These are phyloP conservation scores for Hanseniaspora clermontiae DNA, from an alignment of 805 yeast species.

Conservation along the genomic window DNA sequence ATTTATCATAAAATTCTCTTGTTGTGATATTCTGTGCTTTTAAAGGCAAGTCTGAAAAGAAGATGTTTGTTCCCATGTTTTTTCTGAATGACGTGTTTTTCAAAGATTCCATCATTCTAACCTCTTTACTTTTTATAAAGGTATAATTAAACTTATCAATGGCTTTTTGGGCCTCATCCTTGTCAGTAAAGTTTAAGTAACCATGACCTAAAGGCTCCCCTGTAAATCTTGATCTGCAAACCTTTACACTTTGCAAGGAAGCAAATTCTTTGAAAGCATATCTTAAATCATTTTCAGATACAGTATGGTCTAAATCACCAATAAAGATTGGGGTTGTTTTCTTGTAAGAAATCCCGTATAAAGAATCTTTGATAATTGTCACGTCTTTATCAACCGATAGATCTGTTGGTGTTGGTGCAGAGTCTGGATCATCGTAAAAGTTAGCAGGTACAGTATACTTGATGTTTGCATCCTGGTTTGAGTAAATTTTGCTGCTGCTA, in stretches of 20 bases:
- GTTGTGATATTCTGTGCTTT: conserved; percentile 28
- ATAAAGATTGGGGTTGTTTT: conserved; percentile 37
- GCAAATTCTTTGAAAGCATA: conserved; percentile 33
- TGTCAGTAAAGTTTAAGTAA: conserved; percentile 46
- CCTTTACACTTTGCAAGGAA: conserved; percentile 44
- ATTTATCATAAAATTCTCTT: conserved; percentile 37
- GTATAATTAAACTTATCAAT: conserved; percentile 45
- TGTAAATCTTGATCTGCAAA: conserved; percentile 44
- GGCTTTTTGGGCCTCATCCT: conserved; percentile 43
- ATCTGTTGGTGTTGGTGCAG: neutral
- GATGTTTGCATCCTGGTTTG: neutral
- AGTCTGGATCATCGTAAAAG: neutral
- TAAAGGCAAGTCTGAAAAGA: conserved; percentile 35
- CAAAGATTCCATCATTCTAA: conserved; percentile 45
- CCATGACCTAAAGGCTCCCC: conserved; percentile 58
- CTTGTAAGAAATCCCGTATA: conserved; percentile 13
- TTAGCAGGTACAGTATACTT: neutral
- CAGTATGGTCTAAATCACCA: conserved; percentile 44
- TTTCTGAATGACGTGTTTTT: conserved; percentile 32
- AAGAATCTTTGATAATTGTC: neutral
- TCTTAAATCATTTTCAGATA: conserved; percentile 38
- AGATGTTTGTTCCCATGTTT: conserved; percentile 40
- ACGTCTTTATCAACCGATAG: neutral
- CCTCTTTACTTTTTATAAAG: conserved; percentile 31
- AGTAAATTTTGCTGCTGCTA: neutral